Base-by-base conservation (phyloP, 164 flowering plant species). In the Magnolia changhungtana region DNA sequence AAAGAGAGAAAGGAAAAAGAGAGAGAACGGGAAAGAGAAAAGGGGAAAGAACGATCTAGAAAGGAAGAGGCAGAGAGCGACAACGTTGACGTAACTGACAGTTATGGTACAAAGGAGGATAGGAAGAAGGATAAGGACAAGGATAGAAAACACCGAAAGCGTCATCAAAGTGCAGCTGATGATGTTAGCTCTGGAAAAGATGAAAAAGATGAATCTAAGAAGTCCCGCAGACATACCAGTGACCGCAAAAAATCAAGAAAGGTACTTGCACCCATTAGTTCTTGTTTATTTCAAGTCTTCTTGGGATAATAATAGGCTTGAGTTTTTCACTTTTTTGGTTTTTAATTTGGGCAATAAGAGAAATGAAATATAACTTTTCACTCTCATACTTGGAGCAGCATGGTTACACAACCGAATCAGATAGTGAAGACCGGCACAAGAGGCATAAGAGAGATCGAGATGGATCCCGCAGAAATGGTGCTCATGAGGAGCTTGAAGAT, bases 401-500 rank as follows among this genome's bases (percentile, higher is more conserved):
- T 80, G 84, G 85, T 50, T 80, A 86, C 78, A 29, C 90, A 49
- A 88, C 97, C n/a, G 99, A 94, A 81, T 94, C 98, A 37, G 99
- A 93, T 69, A 81, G 89, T 74, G 99, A 93, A 80, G 86, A 88
- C 79, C 84, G 90, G 86, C 97, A 88, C 79, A 96, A 89, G 82
- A 88, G 85, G 74, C 99, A 91, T 77, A 92, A 84, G 81, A 84
- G 93, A 82, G 98, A 96, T 63, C 82, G 92, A n/a, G 92, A 93
- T 81, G 82, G 90, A 68, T 90, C 95, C 23, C 92, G 91, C 68
- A 83, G 89, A 84, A 89, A 80, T 83, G 89, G 88, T 59, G 89
- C 86, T 76, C 77, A 90, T 70, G 99, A 91, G 72, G 99, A 96
- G 76, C 96, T 96, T 76, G 99, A 96, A 85, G 99, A 96, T 85